Evolutionary conservation across 768 basidiomycete species (phyloP), one percentile per base, ranked within the genome.

Genomic region (Trametes cingulata): DNA sequence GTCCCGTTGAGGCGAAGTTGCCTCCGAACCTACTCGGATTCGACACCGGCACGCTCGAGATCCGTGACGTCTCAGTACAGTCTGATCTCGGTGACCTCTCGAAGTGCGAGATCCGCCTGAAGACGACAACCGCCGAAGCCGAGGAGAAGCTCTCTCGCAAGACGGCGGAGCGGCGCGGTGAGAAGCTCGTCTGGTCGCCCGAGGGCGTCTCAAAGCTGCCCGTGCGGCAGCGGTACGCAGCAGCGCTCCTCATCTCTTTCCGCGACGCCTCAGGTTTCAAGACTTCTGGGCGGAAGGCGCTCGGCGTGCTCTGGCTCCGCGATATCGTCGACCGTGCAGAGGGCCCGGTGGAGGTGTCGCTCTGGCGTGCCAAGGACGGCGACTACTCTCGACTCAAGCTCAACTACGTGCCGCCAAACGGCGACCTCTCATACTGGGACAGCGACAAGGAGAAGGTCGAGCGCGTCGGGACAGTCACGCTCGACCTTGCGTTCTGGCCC

Each of bases 31-130:
- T 88, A 41, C 74, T 78, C 13, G 89, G 89, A 7, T 88, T 86
- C 84, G 86, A 90, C 50, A 80, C 86, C 8, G 86, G 85, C 36
- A 88, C 86, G 0, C 77, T 91, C 41, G 85, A 86, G 57, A 71
- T 85, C 41, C 67, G 65, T 25, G 78, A 76, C 22, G 68, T 72
- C 13, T 56, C 69, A 6, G 65, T 72, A 2, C 68, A 69, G 1
- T 60, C 67, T 8, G 60, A 72, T 19, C 68, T 73, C 0, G 62
- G 62, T 0, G 78, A 80, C 42, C 69, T 82, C 20, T 61, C 68
- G 1, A 69, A 75, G 29, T 81, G 78, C 65, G 69, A 70, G 48
- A 69, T 83, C 9, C 70, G 78, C 1, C 66, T 83, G 49, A 77
- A 75, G 63, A 74, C 80, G 37, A 71, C 75, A 9, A 73, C 80